Base-by-base conservation (phyloP, 2,329 filamentous ascomycete genomes). In the Setomelanomma holmii region DNA sequence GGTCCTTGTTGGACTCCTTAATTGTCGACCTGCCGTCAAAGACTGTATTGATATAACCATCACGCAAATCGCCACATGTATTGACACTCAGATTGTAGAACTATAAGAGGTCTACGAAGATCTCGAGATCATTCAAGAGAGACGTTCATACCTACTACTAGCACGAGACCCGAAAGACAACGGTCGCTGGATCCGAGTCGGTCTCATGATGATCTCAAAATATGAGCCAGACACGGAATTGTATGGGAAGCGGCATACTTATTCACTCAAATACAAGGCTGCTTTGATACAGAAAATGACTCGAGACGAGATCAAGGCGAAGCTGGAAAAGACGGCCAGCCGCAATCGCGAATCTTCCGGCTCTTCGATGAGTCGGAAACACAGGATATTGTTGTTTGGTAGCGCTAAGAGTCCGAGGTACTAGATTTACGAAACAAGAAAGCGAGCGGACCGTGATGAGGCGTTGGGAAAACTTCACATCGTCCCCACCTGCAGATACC, bases 331-430 rank as follows among this genome's bases (percentile, higher is more conserved):
- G n/a, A n/a, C n/a, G n/a, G n/a, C n/a, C n/a, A n/a, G n/a, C n/a
- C n/a, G n/a, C n/a, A n/a, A n/a, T n/a, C n/a, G n/a, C n/a, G n/a
- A n/a, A n/a, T n/a, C n/a, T n/a, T 36, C 27, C 19, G 12, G 1
- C 30, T 36, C 8, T 45, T 45, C 7, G 42, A 36, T 16, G 19
- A 36, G 2, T 11, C 30, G 22, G 30, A 35, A 23, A 17, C 20
- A 17, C 42, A 36, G 19, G 42, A 45, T 4, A 16, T 45, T 27
- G 19, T 17, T 6, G n/a, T 45, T 4, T 45, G 42, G 42, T 45
- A 35, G 17, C 27, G 14, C 10, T 10, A 6, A 6, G 3, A 6
- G 14, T 8, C 27, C 10, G 5, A 30, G 27, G 27, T 30, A n/a
- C n/a, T n/a, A n/a, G n/a, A n/a, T n/a, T n/a, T n/a, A n/a, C n/a